Base-by-base conservation (phyloP, 2,329 filamentous ascomycete species). In the Trichophyton benhamiae region DNA sequence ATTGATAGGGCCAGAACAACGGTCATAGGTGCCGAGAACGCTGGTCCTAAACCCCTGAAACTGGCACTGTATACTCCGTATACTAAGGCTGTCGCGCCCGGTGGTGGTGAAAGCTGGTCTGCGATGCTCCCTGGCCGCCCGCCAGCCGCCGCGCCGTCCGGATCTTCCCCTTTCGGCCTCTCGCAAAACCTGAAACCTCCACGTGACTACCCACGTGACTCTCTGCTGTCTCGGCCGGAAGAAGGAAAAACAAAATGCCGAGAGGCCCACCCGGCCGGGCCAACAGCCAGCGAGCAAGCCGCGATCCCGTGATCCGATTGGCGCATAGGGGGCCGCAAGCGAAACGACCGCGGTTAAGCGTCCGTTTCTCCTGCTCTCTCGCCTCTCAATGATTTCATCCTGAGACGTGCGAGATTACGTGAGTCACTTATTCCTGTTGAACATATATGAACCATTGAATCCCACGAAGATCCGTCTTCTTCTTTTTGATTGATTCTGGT, bases 361-460 rank as follows among this genome's bases (percentile, higher is more conserved):
- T 55, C 11, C 49, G 22, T 33, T 49, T 49, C 46, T 30, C 49
- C n/a, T 33, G 30, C 13, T 36, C 9, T 36, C 7, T 13, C 49
- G 7, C 11, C 49, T 27, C 33, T 25, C 15, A 33, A 3, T 38
- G 33, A 38, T 38, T 38, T 38, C 33, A 38, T n/a, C 11, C 49
- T n/a, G 22, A 53, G 49, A 53, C 27, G 15, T 8, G 25, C 25
- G 6, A 55, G 27, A 11, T 55, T 55, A 53, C 49, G 22, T 53
- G 49, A 55, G 49, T 55, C 49, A 55, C 49, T 33, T 36, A 15
- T 36, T 30, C 8, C 11, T 8, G 33, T 38, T 38, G 15, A n/a
- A 33, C 49, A 55, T 55, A 55, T 55, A 55, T 55, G 15, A 36
- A 27, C 49, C 49, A 55, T 55, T 55, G 49, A 38, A 36, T 36